Base-by-base conservation (phyloP, 331 rosid species). In the Malus hybrid region DNA sequence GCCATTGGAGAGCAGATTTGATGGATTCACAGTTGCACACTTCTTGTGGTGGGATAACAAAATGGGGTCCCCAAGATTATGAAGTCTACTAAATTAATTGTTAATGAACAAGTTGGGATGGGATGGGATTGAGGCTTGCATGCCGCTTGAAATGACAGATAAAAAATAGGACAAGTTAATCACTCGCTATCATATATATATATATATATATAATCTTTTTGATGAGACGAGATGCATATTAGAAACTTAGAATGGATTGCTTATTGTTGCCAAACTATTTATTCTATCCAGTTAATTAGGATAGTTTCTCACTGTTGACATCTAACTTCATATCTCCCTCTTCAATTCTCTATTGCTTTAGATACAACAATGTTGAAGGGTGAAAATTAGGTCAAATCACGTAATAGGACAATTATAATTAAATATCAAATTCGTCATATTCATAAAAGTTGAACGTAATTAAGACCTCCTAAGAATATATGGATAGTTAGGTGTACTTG, bases 361-460 rank as follows among this genome's bases (percentile, higher is more conserved):
- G 3, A 50, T 50, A 50, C 1, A 2, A 0, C 0, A 1, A 15
- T 15, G n/a, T 50, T 50, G 56, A 0, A 5, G 3, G 1, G 1
- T 15, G 56, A 50, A 50, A 15, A 50, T 50, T 50, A 50, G n/a
- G n/a, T 1, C 16, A 50, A 50, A 8, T 16, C 3, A 50, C 8
- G n/a, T 50, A 2, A 50, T 5, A 50, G 1, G 8, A 5, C 2
- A 15, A 50, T 6, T 3, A 50, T 50, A 50, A 15, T 50, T 50
- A 50, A 6, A 50, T 50, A 50, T 15, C n/a, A 50, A 50, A 50
- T 2, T 50, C 0, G 0, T 50, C 0, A 15, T 50, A 50, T 50
- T 2, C 1, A 15, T 50, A 5, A 16, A 10, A 50, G n/a, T 50
- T 3, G 1, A 50, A 50, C 3, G 1, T 15, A 2, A 6, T 2